phyloP scores from a whole-genome alignment of 2,329 filamentous ascomycete species.

The Fulvia fulva region DNA sequence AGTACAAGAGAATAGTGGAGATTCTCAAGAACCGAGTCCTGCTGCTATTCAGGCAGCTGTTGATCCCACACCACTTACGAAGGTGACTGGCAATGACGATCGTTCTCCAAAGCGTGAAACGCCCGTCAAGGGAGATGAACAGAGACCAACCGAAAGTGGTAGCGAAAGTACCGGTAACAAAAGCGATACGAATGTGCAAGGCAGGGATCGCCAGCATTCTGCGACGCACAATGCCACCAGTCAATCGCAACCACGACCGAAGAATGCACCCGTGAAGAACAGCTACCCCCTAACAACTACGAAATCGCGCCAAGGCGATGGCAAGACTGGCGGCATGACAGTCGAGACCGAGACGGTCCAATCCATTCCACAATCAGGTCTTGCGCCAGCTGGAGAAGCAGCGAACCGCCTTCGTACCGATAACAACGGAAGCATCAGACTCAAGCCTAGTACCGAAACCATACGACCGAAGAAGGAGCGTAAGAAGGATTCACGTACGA shows the following conservation, averaged over 20 bases:
- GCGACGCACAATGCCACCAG: conserved; percentile 24
- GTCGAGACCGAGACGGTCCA: conserved; percentile 95
- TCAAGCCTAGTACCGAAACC: conserved; percentile 90
- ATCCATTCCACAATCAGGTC: conserved; percentile 78
- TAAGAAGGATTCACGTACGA: conserved; percentile 73
- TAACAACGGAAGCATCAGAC: conserved; percentile 67
- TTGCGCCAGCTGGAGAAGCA: conserved; percentile 57
- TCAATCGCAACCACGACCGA: conserved; percentile 17
- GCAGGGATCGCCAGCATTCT: conserved; percentile 27
- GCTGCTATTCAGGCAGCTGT: conserved; percentile 34
- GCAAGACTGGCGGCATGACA: conserved; percentile 80
- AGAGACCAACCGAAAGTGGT: conserved; percentile 50
- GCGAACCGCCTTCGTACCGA: conserved; percentile 58
- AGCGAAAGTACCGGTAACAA: conserved; percentile 63
- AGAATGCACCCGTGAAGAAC: conserved; percentile 55
- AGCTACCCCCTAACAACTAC: conserved; percentile 61
- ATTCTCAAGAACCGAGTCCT: conserved; percentile 65
- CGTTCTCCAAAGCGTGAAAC: conserved; percentile 42
- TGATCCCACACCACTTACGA: conserved; percentile 30
- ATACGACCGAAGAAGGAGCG: conserved; percentile 93
- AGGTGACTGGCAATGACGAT: conserved; percentile 25
- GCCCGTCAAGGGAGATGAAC: conserved; percentile 18
- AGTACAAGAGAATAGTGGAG: conserved; percentile 56
- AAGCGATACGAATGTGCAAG: conserved; percentile 40
- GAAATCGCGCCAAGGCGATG: conserved; percentile 67